Conservation (phyloP, 352 stramenopile genomes). For the Phytophthora agathidicida region DNA sequence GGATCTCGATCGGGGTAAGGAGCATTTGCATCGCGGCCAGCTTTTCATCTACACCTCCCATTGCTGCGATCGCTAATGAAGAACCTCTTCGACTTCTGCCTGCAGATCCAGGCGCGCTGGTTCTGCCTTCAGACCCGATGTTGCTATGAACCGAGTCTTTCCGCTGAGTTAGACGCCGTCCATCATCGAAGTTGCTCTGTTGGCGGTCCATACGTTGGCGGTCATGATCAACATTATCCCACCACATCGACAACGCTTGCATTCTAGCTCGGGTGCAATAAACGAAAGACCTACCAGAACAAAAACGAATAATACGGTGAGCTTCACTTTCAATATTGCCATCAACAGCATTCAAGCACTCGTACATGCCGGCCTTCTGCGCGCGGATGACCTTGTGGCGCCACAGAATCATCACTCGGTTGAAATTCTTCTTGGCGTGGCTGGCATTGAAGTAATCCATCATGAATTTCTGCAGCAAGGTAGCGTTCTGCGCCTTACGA, state of each 20-base stretch:
- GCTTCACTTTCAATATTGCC: too few species aligned
- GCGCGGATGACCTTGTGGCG: conserved; percentile 73
- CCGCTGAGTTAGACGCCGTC: conserved; percentile 13
- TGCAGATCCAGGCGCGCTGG: conserved; percentile 30
- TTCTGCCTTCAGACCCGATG: conserved; percentile 16
- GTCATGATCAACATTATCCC: conserved; percentile 69
- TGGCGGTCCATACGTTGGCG: conserved; percentile 67
- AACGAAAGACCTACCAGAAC: conserved; percentile 44
- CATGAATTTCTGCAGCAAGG: conserved; percentile 62
- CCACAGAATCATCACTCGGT: conserved; percentile 78
- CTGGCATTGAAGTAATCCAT: conserved; percentile 59
- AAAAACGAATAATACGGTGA: too few species aligned
- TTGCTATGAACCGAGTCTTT: conserved; percentile 16
- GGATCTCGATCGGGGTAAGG: conserved; percentile 77
- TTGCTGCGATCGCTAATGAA: conserved; percentile 23
- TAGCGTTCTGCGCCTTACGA: conserved; percentile 39
- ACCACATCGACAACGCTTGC: conserved; percentile 60
- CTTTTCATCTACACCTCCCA: conserved; percentile 68
- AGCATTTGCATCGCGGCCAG: conserved; percentile 78
- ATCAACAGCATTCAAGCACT: too few species aligned
- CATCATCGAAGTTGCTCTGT: conserved; percentile 9
- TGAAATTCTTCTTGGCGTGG: conserved; percentile 73
- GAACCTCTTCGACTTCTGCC: conserved; percentile 5
- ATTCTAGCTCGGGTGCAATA: conserved; percentile 62
- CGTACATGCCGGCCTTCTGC: conserved; percentile 55